These are phyloP conservation scores for Trypanosoma congolense DNA, from an alignment of 208 protist species.

Conservation along the genomic window DNA sequence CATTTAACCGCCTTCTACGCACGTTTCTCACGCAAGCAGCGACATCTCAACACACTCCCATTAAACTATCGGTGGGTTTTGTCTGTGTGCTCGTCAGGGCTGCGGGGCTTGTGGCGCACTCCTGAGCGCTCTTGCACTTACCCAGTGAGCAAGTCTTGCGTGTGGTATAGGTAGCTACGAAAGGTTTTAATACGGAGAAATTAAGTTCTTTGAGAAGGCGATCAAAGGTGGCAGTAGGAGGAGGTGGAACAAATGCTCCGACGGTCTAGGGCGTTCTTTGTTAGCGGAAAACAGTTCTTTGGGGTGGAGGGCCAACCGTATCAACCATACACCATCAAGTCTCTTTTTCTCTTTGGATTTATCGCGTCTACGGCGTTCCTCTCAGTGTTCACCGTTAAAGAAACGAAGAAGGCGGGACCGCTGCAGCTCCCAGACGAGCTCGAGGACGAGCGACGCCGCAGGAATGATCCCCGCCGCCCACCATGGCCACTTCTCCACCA, in stretches of 20 bases:
- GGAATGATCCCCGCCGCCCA: conserved; percentile 70
- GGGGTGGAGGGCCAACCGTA: conserved; percentile 37
- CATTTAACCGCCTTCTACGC: too few species aligned
- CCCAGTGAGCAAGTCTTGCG: too few species aligned
- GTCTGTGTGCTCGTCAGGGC: too few species aligned
- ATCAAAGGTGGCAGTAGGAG: neutral
- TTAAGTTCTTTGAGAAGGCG: neutral
- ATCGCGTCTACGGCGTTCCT: conserved; percentile 63
- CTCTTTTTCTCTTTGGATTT: conserved; percentile 75
- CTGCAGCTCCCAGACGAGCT: conserved; percentile 69
- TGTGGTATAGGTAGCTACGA: too few species aligned
- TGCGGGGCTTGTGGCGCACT: too few species aligned
- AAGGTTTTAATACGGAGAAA: neutral
- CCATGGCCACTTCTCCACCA: conserved; percentile 86
- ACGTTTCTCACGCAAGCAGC: too few species aligned
- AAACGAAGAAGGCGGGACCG: conserved; percentile 76
- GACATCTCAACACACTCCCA: too few species aligned
- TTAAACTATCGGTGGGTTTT: too few species aligned
- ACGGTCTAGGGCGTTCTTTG: conserved; percentile 34
- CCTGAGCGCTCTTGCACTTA: too few species aligned
- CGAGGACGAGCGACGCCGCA: conserved; percentile 49
- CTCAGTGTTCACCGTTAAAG: conserved; percentile 68
- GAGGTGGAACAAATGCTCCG: conserved; percentile 36
- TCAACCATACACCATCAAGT: conserved; percentile 81
- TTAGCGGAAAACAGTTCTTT: conserved; percentile 48